Conservation (phyloP, 2,329 filamentous ascomycete species). For the Huntiella abstrusa region DNA sequence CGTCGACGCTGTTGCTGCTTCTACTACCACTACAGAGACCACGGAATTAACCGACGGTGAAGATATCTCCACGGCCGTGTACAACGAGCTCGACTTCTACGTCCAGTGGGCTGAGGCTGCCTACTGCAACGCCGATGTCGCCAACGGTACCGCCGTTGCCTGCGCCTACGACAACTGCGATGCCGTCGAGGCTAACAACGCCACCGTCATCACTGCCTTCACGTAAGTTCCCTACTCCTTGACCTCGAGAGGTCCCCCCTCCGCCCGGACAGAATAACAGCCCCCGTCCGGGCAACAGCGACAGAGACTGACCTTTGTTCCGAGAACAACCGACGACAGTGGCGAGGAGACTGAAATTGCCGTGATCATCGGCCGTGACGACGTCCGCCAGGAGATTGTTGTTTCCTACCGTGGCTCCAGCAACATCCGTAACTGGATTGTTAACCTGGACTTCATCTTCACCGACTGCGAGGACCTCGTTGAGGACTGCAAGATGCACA, state of each 20-base stretch:
- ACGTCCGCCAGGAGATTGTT: slow-evolving; percentile 32
- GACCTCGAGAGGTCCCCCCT: background rate
- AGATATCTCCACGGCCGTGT: slow-evolving; percentile 6
- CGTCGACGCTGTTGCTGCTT: background rate
- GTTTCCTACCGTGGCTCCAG: slow-evolving; percentile 39
- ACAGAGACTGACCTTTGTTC: slow-evolving; percentile 10
- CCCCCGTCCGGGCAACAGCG: background rate
- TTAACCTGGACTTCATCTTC: slow-evolving; percentile 29
- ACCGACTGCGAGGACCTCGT: slow-evolving; percentile 19
- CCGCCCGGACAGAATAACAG: background rate
- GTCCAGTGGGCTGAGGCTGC: slow-evolving; percentile 11
- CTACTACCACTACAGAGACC: background rate
- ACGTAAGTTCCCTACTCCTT: slow-evolving; percentile 6
- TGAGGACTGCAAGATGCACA: slow-evolving; percentile 30
- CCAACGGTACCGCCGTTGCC: slow-evolving; percentile 6
- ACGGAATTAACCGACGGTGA: background rate
- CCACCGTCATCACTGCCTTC: slow-evolving; percentile 4
- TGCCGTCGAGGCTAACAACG: slow-evolving; percentile 6
- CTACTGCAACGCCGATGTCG: slow-evolving; percentile 10
- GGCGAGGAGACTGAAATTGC: slow-evolving; percentile 25
- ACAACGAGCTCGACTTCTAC: slow-evolving; percentile 9
- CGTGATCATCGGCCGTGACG: slow-evolving; percentile 33
- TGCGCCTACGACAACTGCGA: slow-evolving; percentile 10
- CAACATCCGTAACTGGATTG: slow-evolving; percentile 42
- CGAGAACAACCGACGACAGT: slow-evolving; percentile 16